Conservation (phyloP, 495 filamentous ascomycete species). For the Lophiotrema nucula region DNA sequence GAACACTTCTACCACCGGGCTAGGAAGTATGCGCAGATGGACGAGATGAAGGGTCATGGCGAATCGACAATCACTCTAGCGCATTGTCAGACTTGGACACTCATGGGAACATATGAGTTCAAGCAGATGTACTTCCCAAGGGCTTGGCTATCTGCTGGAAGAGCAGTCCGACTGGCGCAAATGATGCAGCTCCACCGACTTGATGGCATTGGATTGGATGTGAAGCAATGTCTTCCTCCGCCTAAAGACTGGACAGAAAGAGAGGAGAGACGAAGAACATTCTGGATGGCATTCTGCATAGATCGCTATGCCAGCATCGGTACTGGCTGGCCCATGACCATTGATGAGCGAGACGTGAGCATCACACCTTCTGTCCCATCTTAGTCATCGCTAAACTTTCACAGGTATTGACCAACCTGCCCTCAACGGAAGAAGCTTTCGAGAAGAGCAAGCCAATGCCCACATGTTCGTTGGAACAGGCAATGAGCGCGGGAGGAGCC, state of each 20-base stretch:
- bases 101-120: constrained; percentile 85
- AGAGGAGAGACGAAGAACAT: constrained; percentile 87
- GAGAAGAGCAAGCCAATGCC: constrained; percentile 70
- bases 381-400: neutral
- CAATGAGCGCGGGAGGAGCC: constrained; percentile 64
- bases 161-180: constrained; percentile 69
- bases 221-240: constrained; percentile 84
- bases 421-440: constrained; percentile 83
- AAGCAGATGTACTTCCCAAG: constrained; percentile 97
- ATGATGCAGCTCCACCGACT: constrained; percentile 94
- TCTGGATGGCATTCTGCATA: constrained; percentile 88
- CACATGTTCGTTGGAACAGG: constrained; percentile 66
- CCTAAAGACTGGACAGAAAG: constrained; percentile 89
- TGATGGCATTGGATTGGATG: constrained; percentile 82
- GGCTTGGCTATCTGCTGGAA: constrained; percentile 89
- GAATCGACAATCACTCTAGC: constrained; percentile 80
- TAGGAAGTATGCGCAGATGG: constrained; percentile 83
- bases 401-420: constrained; percentile 79
- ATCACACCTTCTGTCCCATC: neutral
- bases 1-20: constrained; percentile 84
- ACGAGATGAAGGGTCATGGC: constrained; percentile 91
- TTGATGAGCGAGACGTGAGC: constrained; percentile 85
- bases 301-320: constrained; percentile 96
- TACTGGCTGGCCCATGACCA: constrained; percentile 92
- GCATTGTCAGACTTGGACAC: constrained; percentile 76